Conservation (phyloP, 129 eudicot genomes). For the Flaveria trinervia region DNA sequence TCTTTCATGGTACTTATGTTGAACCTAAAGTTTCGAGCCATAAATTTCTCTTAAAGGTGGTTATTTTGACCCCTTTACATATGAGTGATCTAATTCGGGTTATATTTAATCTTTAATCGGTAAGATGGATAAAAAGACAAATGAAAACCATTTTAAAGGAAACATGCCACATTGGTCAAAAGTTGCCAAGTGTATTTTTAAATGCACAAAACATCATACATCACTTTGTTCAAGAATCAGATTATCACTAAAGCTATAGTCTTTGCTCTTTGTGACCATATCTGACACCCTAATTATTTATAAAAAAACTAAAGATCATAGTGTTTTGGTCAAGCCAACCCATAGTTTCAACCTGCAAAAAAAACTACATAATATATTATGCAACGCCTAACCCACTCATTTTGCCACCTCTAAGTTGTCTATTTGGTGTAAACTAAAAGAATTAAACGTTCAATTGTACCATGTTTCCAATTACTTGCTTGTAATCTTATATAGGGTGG, state of each 20-base stretch:
- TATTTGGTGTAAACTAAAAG: neutral
- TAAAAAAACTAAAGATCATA: neutral
- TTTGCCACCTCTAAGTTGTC: slow-evolving; percentile 8
- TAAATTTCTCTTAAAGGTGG: neutral
- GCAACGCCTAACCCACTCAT: neutral
- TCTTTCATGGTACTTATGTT: slow-evolving; percentile 52
- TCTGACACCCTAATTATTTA: neutral
- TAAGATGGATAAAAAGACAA: neutral
- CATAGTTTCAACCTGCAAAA: neutral
- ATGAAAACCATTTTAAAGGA: neutral
- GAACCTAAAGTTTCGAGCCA: neutral
- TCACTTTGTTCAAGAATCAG: neutral
- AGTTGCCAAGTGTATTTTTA: neutral
- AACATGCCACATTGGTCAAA: neutral
- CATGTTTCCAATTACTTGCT: slow-evolving; percentile 6
- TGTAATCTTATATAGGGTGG: slow-evolving; percentile 46
- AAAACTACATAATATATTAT: neutral
- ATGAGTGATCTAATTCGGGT: neutral
- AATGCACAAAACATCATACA: neutral
- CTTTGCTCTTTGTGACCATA: neutral
- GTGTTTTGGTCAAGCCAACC: neutral
- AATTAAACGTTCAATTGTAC: slow-evolving; percentile 8
- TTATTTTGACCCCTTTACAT: neutral
- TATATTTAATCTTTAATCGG: neutral
- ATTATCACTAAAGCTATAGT: neutral